Base-by-base conservation (phyloP, 768 basidiomycete species). In the Panellus pusillus region DNA sequence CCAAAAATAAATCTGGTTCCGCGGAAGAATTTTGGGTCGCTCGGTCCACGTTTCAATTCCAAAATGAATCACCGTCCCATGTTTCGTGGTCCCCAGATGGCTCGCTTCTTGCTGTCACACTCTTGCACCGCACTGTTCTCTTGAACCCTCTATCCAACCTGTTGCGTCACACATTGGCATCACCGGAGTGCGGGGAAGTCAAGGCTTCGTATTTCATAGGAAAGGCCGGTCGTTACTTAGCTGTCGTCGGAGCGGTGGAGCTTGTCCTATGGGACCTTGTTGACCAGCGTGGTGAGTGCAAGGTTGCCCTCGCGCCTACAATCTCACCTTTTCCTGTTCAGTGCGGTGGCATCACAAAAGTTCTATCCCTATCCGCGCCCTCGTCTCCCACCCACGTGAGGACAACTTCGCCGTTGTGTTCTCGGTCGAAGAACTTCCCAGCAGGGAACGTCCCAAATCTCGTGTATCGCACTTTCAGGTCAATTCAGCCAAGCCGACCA, bases 71-170 rank as follows among this genome's bases (percentile, higher is more conserved):
- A 46, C 90, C 93, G 29, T 76, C 75, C 48, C 77, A 84, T 58
- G 74, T 80, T 0, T 78, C 84, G 1, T 97, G 93, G 85, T 91
- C 95, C 6, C 79, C 77, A 4, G 97, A 99, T 67, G 87, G 83
- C 9, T 94, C 94, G 6, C 75, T 99, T 29, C 73, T 98, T 42
- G 89, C 87, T 12, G 78, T 95, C 18, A 76, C 86, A 12, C 78
- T 89, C 47, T 84, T 83, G 0, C 65, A 79, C 14, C 81, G 81
- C 54, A 76, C 95, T 47, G 81, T 83, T 6, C 68, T 98, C 6
- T 97, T 89, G 69, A 86, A 93, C 62, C 78, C 90, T 0, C 62
- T 72, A 18, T 83, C 82, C 19, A 87, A 83, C 55, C 68, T 74
- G 19, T 70, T 90, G 14, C 73, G 79, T 17, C 82, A 82, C 40